Evolutionary conservation across 306 rosid genomes (phyloP).

Genomic region (Coriaria nepalensis): DNA sequence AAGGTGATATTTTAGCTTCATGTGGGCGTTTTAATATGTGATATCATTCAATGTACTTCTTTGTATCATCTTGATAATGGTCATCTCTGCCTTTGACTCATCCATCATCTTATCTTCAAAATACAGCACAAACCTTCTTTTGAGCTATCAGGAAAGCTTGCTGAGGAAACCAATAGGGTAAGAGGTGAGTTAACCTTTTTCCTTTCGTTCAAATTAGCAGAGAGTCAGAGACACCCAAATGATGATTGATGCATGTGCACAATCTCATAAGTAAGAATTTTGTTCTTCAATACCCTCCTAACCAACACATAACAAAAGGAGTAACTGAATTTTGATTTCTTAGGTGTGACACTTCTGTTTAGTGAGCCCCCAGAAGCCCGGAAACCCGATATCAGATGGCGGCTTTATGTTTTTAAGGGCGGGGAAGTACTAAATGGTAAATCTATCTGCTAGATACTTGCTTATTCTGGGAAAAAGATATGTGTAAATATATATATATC

Average conservation of each 20-base stretch:
- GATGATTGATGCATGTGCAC: not conserved
- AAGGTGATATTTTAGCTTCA: slow-evolving; percentile 38
- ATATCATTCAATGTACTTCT: slow-evolving; percentile 4
- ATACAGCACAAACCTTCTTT: slow-evolving; percentile 87
- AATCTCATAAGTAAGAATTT: not conserved
- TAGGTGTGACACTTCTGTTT: slow-evolving; percentile 72
- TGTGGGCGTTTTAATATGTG: not conserved
- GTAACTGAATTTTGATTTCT: slow-evolving; percentile 15
- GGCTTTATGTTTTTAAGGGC: slow-evolving; percentile 90
- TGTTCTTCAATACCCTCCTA: not conserved
- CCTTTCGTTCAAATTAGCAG: not conserved
- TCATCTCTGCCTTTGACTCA: not conserved
- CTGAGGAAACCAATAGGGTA: slow-evolving; percentile 84
- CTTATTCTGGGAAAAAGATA: not conserved
- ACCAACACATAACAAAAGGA: not conserved
- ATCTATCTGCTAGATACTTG: slow-evolving; percentile 13
- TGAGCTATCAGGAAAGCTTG: slow-evolving; percentile 97
- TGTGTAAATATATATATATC: no score
- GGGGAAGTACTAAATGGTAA: slow-evolving; percentile 87
- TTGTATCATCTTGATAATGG: not conserved
- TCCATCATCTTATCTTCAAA: not conserved
- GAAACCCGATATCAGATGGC: slow-evolving; percentile 78
- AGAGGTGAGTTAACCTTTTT: slow-evolving; percentile 41
- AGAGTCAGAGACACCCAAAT: not conserved
- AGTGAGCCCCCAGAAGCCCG: slow-evolving; percentile 81